A percentile compares a stretch with the other conserved stretches of the same genome.
Conservation (phyloP, 306 rosid species). For the Glycyrrhiza uralensis region DNA sequence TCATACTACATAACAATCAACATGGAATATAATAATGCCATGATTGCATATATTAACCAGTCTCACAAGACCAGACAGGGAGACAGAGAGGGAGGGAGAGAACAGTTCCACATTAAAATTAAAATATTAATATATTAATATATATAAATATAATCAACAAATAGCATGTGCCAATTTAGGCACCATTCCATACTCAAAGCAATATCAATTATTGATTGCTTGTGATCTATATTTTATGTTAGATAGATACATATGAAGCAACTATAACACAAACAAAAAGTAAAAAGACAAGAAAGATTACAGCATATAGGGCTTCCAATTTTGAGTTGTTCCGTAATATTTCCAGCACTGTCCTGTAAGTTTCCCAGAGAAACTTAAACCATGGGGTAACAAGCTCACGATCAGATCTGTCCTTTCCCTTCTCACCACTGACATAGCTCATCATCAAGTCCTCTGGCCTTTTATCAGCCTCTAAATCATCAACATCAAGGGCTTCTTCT, state of each 20-base stretch:
- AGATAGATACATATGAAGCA: background rate
- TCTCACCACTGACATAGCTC: constrained; percentile 94
- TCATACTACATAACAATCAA: background rate
- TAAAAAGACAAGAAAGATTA: constrained; percentile 20
- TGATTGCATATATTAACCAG: background rate
- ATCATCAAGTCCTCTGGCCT: constrained; percentile 97
- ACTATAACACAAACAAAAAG: background rate
- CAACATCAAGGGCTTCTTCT: constrained; percentile 96
- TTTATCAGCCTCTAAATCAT: constrained; percentile 94
- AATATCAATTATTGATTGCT: background rate
- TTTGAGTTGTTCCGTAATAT: constrained; percentile 93
- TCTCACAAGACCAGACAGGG: background rate
- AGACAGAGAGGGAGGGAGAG: background rate
- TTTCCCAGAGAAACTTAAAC: constrained; percentile 98
- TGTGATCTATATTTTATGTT: background rate
- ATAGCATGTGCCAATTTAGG: background rate
- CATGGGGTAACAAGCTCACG: constrained; percentile 94
- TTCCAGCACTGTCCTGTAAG: constrained; percentile 94
- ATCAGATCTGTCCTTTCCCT: constrained; percentile 93
- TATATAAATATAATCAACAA: background rate
- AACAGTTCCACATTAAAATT: background rate
- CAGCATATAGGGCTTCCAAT: constrained; percentile 93
- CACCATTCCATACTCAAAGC: background rate
- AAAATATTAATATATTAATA: too few relatives aligned
- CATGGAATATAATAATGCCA: background rate